These are phyloP conservation scores for Vitis hybrid DNA, from an alignment of 177 flowering plant species.

Conservation along the genomic window DNA sequence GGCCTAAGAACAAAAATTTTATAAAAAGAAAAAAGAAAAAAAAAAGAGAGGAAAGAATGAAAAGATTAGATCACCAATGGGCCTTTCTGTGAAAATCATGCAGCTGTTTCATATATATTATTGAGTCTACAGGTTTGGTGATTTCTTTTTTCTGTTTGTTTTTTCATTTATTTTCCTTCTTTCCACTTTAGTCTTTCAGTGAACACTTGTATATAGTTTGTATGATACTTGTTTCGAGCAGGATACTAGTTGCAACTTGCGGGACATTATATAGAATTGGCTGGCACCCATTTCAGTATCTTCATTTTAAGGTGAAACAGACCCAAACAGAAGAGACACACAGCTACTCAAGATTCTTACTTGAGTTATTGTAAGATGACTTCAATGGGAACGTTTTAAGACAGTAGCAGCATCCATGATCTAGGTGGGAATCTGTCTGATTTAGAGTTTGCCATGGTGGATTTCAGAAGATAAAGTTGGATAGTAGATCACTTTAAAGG, in stretches of 20 bases:
- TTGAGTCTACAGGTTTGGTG: slow-evolving; percentile 22
- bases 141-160: slow-evolving; percentile 5
- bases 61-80: slow-evolving; percentile 6
- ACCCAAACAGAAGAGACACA: too few species aligned
- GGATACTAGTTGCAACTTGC: background rate
- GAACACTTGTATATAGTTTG: slow-evolving; percentile 19
- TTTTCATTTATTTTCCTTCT: background rate
- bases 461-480: too few species aligned
- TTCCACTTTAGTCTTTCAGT: slow-evolving; percentile 10
- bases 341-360: too few species aligned
- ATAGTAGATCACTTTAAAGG: too few species aligned
- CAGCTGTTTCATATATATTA: slow-evolving; percentile 20
- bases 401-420: too few species aligned
- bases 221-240: slow-evolving; percentile 12
- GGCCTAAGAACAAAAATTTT: too few species aligned
- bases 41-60: too few species aligned
- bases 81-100: slow-evolving; percentile 16
- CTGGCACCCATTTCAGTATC: slow-evolving; percentile 2
- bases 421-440: too few species aligned
- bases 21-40: too few species aligned
- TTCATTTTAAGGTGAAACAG: background rate
- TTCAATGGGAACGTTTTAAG: too few species aligned
- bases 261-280: slow-evolving; percentile 2
- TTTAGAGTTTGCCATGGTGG: too few species aligned
- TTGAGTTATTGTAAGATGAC: too few species aligned